phyloP scores from a whole-genome alignment of 805 yeast species.

The Candida boleticola region DNA sequence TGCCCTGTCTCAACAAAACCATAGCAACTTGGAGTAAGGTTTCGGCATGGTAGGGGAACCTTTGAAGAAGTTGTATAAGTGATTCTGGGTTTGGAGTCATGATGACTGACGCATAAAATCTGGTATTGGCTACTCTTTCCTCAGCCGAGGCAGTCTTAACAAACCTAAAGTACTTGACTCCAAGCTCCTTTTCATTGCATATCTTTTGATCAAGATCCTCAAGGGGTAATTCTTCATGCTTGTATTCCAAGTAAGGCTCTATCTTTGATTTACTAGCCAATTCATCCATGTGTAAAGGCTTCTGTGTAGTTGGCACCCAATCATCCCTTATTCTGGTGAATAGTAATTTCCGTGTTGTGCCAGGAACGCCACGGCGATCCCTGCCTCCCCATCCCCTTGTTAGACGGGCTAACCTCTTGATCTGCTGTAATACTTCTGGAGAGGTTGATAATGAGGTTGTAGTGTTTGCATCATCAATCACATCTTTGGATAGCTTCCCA shows the following conservation, averaged over 20 bases:
- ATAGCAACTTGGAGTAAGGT: constrained; percentile 77
- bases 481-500: constrained; percentile 66
- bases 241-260: constrained; percentile 30
- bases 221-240: constrained; percentile 6
- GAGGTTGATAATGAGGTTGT: constrained; percentile 68
- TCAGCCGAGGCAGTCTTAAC: constrained; percentile 29
- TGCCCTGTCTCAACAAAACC: constrained; percentile 74
- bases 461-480: constrained; percentile 72
- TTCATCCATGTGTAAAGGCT: constrained; percentile 61
- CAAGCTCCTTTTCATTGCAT: constrained; percentile 32
- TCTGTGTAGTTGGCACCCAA: constrained; percentile 70
- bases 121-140: constrained; percentile 41
- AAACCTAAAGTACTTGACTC: constrained; percentile 59
- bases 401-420: constrained; percentile 53
- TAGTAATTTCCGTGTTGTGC: constrained; percentile 62
- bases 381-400: constrained; percentile 85
- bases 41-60: constrained; percentile 71
- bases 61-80: constrained; percentile 54
- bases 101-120: constrained; percentile 63
- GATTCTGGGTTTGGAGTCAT: constrained; percentile 80
- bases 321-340: constrained; percentile 75
- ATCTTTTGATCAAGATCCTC: constrained; percentile 33
- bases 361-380: constrained; percentile 72
- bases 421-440: constrained; percentile 66
- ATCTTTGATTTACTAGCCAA: constrained; percentile 31